A percentile compares a stretch with the other conserved stretches of the same genome.
phyloP scores from a whole-genome alignment of 2,329 filamentous ascomycete genomes.

The Neofusicoccum ribis region DNA sequence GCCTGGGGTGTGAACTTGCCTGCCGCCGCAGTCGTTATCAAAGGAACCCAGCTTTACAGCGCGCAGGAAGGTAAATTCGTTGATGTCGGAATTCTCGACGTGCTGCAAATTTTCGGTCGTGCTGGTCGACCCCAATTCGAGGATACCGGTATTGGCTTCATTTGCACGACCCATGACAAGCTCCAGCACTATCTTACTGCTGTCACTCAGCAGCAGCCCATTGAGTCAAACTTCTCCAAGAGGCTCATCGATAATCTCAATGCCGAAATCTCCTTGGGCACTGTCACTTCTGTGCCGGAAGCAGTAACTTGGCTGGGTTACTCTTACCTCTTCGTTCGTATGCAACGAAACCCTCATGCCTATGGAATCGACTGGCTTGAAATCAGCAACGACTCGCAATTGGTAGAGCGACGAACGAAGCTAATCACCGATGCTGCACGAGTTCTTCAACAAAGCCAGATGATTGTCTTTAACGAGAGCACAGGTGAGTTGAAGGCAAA shows the following conservation, averaged over 20 bases:
- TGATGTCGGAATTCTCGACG: conserved; percentile 92
- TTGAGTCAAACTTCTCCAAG: conserved; percentile 92
- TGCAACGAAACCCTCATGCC: conserved; percentile 85
- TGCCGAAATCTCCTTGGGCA: conserved; percentile 89
- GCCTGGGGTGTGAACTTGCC: conserved; percentile 99
- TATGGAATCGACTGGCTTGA: conserved; percentile 97
- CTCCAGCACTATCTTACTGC: conserved; percentile 87
- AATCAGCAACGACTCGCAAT: conserved; percentile 79
- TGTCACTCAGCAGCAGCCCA: conserved; percentile 93
- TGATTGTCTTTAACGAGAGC: conserved; percentile 97
- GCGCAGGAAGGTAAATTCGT: conserved; percentile 95
- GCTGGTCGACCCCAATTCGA: conserved; percentile 97
- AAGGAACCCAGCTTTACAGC: conserved; percentile 96
- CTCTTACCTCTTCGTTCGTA: conserved; percentile 94
- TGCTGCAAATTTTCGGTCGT: conserved; percentile 97
- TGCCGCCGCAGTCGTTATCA: conserved; percentile 94
- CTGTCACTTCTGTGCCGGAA: conserved; percentile 90
- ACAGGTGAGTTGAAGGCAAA: conserved; percentile 93
- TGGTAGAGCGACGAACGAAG: conserved; percentile 82
- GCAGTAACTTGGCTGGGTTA: conserved; percentile 98
- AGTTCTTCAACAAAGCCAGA: conserved; percentile 87
- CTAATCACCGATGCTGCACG: conserved; percentile 86
- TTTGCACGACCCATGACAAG: conserved; percentile 94
- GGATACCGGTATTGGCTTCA: conserved; percentile 96
- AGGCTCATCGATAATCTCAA: conserved; percentile 97